phyloP scores from a whole-genome alignment of 208 protist genomes.

The Tetramitus jugosus region DNA sequence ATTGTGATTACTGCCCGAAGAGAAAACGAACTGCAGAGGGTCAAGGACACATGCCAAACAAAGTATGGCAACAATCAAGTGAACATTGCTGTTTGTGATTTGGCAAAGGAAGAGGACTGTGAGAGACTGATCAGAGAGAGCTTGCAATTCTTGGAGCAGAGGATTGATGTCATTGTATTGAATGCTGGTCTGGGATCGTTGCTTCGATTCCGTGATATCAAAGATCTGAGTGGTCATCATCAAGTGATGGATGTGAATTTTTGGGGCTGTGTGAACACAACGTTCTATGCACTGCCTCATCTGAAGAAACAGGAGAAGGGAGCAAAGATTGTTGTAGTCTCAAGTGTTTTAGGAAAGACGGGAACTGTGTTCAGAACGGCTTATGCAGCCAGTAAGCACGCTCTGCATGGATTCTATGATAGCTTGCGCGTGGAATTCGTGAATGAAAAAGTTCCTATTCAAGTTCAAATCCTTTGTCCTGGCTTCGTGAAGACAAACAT shows the following conservation, averaged over 20 bases:
- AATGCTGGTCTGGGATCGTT: neutral
- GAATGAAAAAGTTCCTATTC: too few species aligned
- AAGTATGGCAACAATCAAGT: neutral
- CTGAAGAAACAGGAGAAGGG: too few species aligned
- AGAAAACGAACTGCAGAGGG: neutral
- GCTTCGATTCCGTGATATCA: neutral
- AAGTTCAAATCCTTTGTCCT: neutral
- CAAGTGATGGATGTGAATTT: constrained; percentile 14
- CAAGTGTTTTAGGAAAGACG: too few species aligned
- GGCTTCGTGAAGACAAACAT: neutral
- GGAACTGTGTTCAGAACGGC: neutral
- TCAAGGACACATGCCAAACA: neutral
- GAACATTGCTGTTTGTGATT: neutral
- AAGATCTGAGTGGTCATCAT: neutral
- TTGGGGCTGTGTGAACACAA: neutral
- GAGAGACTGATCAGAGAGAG: neutral
- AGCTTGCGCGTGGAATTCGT: neutral
- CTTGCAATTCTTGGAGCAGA: neutral
- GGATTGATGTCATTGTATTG: constrained; percentile 13
- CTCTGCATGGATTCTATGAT: constrained; percentile 8
- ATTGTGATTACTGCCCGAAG: neutral
- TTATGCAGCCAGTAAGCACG: neutral
- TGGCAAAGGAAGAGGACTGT: constrained; percentile 4
- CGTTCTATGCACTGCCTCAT: too few species aligned
- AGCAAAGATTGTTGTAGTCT: too few species aligned